These are phyloP conservation scores for Colletotrichum tabaci DNA, from an alignment of 2,329 filamentous ascomycete species.

Conservation along the genomic window DNA sequence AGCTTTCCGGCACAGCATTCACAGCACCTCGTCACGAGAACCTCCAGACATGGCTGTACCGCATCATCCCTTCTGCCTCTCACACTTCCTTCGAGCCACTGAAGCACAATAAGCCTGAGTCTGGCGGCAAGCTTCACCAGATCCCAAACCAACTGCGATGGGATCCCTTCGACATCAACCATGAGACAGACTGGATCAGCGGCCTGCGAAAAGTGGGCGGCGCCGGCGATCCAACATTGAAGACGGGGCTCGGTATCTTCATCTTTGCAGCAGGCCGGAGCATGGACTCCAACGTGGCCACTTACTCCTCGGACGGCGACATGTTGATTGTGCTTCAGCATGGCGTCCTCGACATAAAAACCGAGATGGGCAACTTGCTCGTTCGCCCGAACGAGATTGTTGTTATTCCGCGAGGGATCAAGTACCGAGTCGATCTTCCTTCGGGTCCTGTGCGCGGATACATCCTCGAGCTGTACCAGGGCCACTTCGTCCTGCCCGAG, in stretches of 20 bases:
- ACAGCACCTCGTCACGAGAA: constrained; percentile 72
- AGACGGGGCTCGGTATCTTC: constrained; percentile 77
- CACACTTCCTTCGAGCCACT: constrained; percentile 57
- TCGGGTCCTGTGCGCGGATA: constrained; percentile 75
- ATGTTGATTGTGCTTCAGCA: constrained; percentile 78
- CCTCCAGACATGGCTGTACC: constrained; percentile 73
- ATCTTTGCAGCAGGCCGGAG: constrained; percentile 78
- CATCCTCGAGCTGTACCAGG: constrained; percentile 76
- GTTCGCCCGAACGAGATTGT: constrained; percentile 76
- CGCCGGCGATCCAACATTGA: constrained; percentile 79
- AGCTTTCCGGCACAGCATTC: constrained; percentile 73
- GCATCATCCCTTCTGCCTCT: constrained; percentile 69
- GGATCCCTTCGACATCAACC: constrained; percentile 80
- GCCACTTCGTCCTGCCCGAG: constrained; percentile 76
- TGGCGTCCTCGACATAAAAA: constrained; percentile 75
- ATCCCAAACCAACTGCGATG: constrained; percentile 89
- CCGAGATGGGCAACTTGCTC: constrained; percentile 73
- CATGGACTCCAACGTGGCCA: constrained; percentile 77
- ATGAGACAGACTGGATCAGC: constrained; percentile 58
- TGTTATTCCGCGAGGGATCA: constrained; percentile 73
- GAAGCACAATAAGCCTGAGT: constrained; percentile 50
- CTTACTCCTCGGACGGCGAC: constrained; percentile 80
- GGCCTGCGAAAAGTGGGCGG: constrained; percentile 75
- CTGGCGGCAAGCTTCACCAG: constrained; percentile 73
- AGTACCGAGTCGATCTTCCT: constrained; percentile 72